A percentile compares a stretch with the other conserved stretches of the same genome.
phyloP scores from a whole-genome alignment of 441 rosid genomes.

The Isatis lusitanica region DNA sequence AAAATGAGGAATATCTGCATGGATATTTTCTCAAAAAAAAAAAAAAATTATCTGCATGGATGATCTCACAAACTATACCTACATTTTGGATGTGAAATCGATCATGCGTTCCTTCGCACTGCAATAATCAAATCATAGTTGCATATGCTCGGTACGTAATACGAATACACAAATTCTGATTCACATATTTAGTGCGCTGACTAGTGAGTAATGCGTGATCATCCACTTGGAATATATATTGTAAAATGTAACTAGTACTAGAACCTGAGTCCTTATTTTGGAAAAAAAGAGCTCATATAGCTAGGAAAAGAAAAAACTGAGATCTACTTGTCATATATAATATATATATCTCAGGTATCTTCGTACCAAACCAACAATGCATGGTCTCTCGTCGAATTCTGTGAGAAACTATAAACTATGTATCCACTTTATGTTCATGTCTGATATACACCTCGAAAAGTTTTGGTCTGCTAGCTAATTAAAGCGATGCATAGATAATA shows the following conservation, averaged over 20 bases:
- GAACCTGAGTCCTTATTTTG: not conserved
- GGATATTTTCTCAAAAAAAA: too few relatives aligned
- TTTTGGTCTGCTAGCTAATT: slow-evolving; percentile 33
- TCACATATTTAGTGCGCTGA: slow-evolving; percentile 17
- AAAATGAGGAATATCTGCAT: not conserved
- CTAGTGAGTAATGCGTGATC: not conserved
- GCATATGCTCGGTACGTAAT: slow-evolving; percentile 14
- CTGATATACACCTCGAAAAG: slow-evolving; percentile 31
- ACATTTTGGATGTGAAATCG: not conserved
- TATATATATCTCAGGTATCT: slow-evolving; percentile 26
- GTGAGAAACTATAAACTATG: slow-evolving; percentile 30
- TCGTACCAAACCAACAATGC: slow-evolving; percentile 28
- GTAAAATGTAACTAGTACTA: slow-evolving; percentile 19
- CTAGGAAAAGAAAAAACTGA: slow-evolving; percentile 8
- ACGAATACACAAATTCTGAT: not conserved
- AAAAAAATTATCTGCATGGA: not conserved
- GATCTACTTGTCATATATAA: slow-evolving; percentile 27
- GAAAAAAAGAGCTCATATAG: not conserved
- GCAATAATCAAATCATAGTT: not conserved
- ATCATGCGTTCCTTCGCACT: not conserved
- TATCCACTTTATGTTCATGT: slow-evolving; percentile 28
- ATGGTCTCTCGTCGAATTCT: slow-evolving; percentile 24
- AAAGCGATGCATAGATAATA: slow-evolving; percentile 26
- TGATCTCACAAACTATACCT: too few relatives aligned
- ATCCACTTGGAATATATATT: slow-evolving; percentile 24